phyloP scores from a whole-genome alignment of 176 grass and related monocot genomes.

The Urochloa ruziziensis region DNA sequence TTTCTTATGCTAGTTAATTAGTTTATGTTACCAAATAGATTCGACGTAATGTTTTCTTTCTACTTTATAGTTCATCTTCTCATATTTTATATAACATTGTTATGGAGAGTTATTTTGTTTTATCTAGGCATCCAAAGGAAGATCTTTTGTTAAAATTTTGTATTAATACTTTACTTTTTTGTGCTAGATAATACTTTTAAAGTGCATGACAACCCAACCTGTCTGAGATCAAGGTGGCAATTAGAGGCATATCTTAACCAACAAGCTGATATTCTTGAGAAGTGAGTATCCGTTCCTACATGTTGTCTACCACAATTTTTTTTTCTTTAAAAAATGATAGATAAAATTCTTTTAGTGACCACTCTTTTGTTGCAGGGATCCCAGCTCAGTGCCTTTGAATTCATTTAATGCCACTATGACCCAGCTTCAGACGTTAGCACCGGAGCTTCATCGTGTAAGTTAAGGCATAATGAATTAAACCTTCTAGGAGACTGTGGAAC shows the following conservation, averaged over 20 bases:
- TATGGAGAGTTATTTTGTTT: conserved; percentile 1
- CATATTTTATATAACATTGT: background rate
- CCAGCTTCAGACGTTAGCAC: conserved; percentile 78
- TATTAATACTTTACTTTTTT: conserved; percentile 24
- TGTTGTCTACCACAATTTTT: conserved; percentile 18
- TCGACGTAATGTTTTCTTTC: background rate
- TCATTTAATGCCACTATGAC: conserved; percentile 77
- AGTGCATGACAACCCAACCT: conserved; percentile 55
- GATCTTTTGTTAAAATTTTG: background rate
- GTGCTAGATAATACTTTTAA: conserved; percentile 61
- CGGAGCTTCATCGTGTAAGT: conserved; percentile 93
- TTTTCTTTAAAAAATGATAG: conserved; percentile 9
- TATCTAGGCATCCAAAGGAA: background rate
- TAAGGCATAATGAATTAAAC: conserved; percentile 22
- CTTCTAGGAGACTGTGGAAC: conserved; percentile 8
- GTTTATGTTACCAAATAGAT: background rate
- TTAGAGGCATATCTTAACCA: conserved; percentile 92
- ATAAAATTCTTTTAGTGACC: conserved; percentile 27
- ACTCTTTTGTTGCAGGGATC: conserved; percentile 59
- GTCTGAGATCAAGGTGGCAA: conserved; percentile 91
- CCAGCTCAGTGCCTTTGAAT: conserved; percentile 76
- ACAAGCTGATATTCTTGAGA: conserved; percentile 93
- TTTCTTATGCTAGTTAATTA: background rate
- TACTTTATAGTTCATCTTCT: background rate
- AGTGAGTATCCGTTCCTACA: conserved; percentile 44